phyloP scores from a whole-genome alignment of 345 rosid species.

The Gossypium anomalum region DNA sequence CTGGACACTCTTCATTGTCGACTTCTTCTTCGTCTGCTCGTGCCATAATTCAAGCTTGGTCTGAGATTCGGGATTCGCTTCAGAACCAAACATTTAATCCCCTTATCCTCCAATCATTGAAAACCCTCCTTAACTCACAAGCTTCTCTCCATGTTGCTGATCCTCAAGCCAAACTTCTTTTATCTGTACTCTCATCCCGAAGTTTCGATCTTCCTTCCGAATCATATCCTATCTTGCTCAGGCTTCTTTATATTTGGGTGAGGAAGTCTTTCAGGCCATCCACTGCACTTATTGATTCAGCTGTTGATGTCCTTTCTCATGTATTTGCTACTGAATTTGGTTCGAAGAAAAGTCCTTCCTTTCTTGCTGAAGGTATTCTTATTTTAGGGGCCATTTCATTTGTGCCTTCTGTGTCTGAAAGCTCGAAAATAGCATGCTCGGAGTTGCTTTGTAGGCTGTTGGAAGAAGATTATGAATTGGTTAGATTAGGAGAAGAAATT shows the following conservation, averaged over 20 bases:
- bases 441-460: conserved; percentile 55
- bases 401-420: conserved; percentile 49
- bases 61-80: conserved; percentile 69
- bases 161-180: conserved; percentile 83
- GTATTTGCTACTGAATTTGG: conserved; percentile 28
- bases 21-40: conserved; percentile 44
- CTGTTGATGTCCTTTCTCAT: conserved; percentile 48
- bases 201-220: conserved; percentile 43
- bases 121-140: conserved; percentile 52
- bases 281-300: conserved; percentile 47
- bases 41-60: conserved; percentile 82
- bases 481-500: neutral
- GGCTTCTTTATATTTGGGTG: conserved; percentile 83
- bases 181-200: conserved; percentile 54
- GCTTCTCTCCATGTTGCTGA: conserved; percentile 83
- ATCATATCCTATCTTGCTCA: conserved; percentile 54
- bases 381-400: conserved; percentile 68
- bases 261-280: conserved; percentile 80
- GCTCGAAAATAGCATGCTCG: conserved; percentile 46
- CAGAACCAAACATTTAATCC: conserved; percentile 47
- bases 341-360: conserved; percentile 33
- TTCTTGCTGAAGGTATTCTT: conserved; percentile 58
- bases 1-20: conserved; percentile 19
- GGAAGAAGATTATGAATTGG: conserved; percentile 32
- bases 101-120: conserved; percentile 61